Evolutionary conservation across 2,329 filamentous ascomycete genomes (phyloP).

Genomic region (Fonsecaea pedrosoi): DNA sequence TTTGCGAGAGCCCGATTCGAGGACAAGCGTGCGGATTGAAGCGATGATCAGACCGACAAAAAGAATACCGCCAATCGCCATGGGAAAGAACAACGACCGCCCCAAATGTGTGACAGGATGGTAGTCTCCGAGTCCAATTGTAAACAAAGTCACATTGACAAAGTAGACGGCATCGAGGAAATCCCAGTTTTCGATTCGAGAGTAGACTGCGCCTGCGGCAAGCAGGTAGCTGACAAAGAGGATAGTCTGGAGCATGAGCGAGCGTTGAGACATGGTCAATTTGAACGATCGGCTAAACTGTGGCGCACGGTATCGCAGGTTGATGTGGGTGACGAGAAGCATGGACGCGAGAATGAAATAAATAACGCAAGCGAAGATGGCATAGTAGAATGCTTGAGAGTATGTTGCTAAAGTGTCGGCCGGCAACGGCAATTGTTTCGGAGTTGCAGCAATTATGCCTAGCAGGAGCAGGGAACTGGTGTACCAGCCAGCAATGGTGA

Average conservation of each 20-base stretch:
- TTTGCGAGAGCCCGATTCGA: constrained; percentile 45
- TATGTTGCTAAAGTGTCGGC: background rate
- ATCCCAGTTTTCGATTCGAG: constrained; percentile 46
- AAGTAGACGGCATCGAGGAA: constrained; percentile 48
- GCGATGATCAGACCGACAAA: constrained; percentile 47
- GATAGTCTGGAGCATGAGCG: constrained; percentile 53
- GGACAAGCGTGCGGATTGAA: constrained; percentile 45
- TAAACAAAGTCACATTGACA: constrained; percentile 47
- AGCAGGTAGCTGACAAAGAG: constrained; percentile 48
- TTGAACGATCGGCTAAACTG: constrained; percentile 48
- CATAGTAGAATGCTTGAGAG: constrained; percentile 64
- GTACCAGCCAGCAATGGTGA: constrained; percentile 32
- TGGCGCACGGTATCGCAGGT: constrained; percentile 48
- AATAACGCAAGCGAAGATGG: constrained; percentile 61
- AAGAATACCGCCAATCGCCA: constrained; percentile 47
- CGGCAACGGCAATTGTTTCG: constrained; percentile 18
- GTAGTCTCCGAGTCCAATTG: constrained; percentile 47
- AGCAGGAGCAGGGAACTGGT: constrained; percentile 24
- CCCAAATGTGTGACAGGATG: constrained; percentile 45
- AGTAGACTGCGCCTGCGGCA: constrained; percentile 46
- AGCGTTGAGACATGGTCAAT: constrained; percentile 61
- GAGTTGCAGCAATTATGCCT: constrained; percentile 23
- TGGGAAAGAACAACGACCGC: constrained; percentile 46
- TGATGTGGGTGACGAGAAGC: constrained; percentile 71
- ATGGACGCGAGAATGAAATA: constrained; percentile 62